Conservation (phyloP, 2,329 filamentous ascomycete genomes). For the Corinectria fuckeliana region DNA sequence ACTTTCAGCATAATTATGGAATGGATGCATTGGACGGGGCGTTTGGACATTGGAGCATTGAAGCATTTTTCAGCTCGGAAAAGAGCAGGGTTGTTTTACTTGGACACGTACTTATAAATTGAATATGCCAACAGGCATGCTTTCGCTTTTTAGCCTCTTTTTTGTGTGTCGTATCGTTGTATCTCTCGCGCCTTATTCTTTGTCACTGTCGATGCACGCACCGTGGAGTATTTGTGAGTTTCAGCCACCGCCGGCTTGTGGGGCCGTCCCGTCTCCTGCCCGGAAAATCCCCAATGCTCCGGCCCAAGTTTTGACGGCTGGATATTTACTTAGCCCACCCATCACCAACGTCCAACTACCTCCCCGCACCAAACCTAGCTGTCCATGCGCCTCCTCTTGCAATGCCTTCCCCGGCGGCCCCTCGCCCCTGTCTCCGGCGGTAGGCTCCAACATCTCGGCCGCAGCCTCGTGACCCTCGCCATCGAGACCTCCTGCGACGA, state of each 20-base stretch:
- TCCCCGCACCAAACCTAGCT: neutral
- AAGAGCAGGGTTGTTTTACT: constrained; percentile 15
- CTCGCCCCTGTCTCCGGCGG: neutral
- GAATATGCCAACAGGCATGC: neutral
- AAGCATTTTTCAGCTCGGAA: constrained; percentile 5
- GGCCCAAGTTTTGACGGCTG: too few species aligned
- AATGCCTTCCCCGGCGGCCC: constrained; percentile 4
- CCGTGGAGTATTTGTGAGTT: neutral
- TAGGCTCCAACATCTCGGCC: constrained; percentile 19
- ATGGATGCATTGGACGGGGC: constrained; percentile 1
- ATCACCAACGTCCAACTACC: neutral
- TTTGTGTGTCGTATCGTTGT: neutral
- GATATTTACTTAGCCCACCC: too few species aligned
- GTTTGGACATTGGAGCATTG: neutral
- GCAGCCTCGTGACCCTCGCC: constrained; percentile 64
- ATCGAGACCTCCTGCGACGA: constrained; percentile 93
- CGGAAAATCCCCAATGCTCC: constrained; percentile 7
- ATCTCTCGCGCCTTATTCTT: neutral
- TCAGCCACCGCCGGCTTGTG: constrained; percentile 17
- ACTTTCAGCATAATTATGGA: neutral
- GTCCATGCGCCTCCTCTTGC: constrained; percentile 24
- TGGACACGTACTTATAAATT: neutral
- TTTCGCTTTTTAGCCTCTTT: neutral
- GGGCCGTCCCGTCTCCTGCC: constrained; percentile 19
- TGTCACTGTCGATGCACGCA: too few species aligned